Percentiles rank a stretch among this genome's conserved stretches.
These are phyloP conservation scores for Xylaria sp. DNA, from an alignment of 2,329 filamentous ascomycete species.

Conservation along the genomic window DNA sequence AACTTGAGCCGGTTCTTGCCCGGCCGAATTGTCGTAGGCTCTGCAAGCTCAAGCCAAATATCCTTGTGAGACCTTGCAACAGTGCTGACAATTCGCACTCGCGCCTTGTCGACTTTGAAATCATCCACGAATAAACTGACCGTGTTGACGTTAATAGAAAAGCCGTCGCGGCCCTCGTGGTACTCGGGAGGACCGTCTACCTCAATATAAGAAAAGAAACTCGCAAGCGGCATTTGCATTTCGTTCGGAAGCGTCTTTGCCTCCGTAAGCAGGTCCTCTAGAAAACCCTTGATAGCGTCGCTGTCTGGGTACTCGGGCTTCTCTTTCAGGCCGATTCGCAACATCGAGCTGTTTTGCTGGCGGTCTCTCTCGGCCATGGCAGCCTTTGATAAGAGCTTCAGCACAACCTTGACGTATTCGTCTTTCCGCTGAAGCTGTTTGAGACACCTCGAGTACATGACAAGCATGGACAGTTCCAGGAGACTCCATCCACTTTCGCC, in stretches of 20 bases:
- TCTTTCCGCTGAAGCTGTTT: constrained; percentile 74
- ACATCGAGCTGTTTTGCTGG: constrained; percentile 43
- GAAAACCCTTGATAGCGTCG: constrained; percentile 49
- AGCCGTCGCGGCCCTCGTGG: constrained; percentile 72
- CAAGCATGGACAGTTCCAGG: constrained; percentile 80
- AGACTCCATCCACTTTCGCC: constrained; percentile 76
- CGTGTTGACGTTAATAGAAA: constrained; percentile 69
- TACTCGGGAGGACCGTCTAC: constrained; percentile 72
- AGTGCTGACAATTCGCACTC: constrained; percentile 63
- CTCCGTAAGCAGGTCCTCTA: constrained; percentile 51
- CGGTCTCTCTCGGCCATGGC: constrained; percentile 57
- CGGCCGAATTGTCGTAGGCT: constrained; percentile 52
- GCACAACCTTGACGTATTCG: constrained; percentile 75
- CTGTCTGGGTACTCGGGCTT: constrained; percentile 35
- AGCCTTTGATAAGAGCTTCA: constrained; percentile 74
- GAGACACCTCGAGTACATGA: constrained; percentile 83
- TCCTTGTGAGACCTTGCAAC: constrained; percentile 64
- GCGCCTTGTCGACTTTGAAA: constrained; percentile 66
- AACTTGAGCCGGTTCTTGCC: constrained; percentile 54
- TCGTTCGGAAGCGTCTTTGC: constrained; percentile 56
- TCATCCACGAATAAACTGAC: constrained; percentile 73
- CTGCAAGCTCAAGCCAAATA: constrained; percentile 61
- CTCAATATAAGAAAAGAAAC: constrained; percentile 72
- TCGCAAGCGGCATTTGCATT: constrained; percentile 67
- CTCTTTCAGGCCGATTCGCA: constrained; percentile 40